Conservation (phyloP, 495 filamentous ascomycete genomes). For the Podospora didyma region DNA sequence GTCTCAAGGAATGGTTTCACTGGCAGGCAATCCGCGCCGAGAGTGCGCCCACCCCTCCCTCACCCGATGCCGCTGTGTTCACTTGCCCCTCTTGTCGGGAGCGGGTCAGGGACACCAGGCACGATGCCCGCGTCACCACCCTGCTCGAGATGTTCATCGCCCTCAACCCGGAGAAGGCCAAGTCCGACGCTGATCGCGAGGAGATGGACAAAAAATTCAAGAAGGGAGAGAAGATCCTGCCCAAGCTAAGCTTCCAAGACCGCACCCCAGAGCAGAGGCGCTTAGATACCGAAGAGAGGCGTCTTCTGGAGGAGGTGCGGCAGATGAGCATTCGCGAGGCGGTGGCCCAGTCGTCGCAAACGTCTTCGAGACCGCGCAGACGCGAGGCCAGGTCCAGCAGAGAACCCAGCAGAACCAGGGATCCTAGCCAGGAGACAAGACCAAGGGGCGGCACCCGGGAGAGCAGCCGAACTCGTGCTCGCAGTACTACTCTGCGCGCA, state of each 20-base stretch:
- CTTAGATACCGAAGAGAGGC: constrained; percentile 60
- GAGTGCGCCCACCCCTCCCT: constrained; percentile 35
- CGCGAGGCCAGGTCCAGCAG: constrained; percentile 20
- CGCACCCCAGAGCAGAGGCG: constrained; percentile 42
- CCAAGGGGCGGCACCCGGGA: constrained; percentile 16
- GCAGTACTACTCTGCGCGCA: constrained; percentile 25
- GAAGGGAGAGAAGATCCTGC: constrained; percentile 72
- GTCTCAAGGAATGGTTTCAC: constrained; percentile 91
- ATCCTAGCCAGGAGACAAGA: constrained; percentile 9
- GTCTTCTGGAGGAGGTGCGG: constrained; percentile 65
- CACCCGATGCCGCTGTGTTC: constrained; percentile 52
- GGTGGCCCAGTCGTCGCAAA: neutral
- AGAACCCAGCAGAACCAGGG: constrained; percentile 1
- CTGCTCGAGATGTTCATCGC: constrained; percentile 75
- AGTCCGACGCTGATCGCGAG: constrained; percentile 62
- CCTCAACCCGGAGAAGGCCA: constrained; percentile 67
- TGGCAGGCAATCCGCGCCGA: constrained; percentile 49
- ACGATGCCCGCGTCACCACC: constrained; percentile 79
- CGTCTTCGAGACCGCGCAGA: constrained; percentile 15
- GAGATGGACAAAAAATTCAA: constrained; percentile 68
- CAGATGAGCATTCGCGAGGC: constrained; percentile 68
- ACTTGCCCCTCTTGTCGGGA: constrained; percentile 95
- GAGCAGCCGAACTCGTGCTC: constrained; percentile 22
- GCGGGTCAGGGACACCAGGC: constrained; percentile 71
- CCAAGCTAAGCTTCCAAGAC: constrained; percentile 43